Evolutionary conservation across 2,329 filamentous ascomycete species (phyloP).

Genomic region (Ophiostoma angusticollis): DNA sequence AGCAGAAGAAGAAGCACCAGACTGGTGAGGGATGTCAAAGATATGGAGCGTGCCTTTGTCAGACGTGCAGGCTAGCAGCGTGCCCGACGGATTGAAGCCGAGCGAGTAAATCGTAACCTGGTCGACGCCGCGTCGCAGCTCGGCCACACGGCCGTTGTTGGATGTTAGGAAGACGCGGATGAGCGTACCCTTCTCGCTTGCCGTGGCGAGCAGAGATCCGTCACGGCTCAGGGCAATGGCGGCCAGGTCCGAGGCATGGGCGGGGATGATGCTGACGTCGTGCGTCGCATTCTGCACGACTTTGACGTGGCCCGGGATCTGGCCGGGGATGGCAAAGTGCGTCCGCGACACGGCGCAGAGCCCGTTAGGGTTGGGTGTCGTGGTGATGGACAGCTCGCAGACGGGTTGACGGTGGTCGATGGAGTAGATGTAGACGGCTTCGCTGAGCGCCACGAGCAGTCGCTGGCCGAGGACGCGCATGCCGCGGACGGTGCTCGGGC

Average conservation of each 20-base stretch:
- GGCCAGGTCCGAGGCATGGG: conserved; percentile 66
- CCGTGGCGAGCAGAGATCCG: conserved; percentile 72
- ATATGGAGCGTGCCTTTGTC: conserved; percentile 95
- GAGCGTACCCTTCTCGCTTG: conserved; percentile 83
- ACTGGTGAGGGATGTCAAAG: conserved; percentile 63
- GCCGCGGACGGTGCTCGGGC: conserved; percentile 67
- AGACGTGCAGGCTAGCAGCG: conserved; percentile 77
- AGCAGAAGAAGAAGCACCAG: too few relatives aligned
- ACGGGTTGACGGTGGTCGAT: conserved; percentile 62
- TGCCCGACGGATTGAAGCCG: conserved; percentile 71
- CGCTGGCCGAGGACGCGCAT: conserved; percentile 64
- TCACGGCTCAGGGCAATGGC: conserved; percentile 71
- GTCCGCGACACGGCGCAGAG: conserved; percentile 65
- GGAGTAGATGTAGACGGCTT: conserved; percentile 68
- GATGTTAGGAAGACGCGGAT: conserved; percentile 73
- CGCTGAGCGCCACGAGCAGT: conserved; percentile 69
- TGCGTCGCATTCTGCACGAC: conserved; percentile 64
- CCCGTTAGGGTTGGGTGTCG: conserved; percentile 70
- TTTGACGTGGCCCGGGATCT: conserved; percentile 78
- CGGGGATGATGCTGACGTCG: conserved; percentile 86
- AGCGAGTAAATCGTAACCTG: conserved; percentile 78
- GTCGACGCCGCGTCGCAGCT: conserved; percentile 81
- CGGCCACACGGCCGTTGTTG: conserved; percentile 68
- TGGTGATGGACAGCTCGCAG: conserved; percentile 67
- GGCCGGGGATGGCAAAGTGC: conserved; percentile 69